Conservation (phyloP, 2,329 filamentous ascomycete species). For the Ceratocystis cacaofunesta region DNA sequence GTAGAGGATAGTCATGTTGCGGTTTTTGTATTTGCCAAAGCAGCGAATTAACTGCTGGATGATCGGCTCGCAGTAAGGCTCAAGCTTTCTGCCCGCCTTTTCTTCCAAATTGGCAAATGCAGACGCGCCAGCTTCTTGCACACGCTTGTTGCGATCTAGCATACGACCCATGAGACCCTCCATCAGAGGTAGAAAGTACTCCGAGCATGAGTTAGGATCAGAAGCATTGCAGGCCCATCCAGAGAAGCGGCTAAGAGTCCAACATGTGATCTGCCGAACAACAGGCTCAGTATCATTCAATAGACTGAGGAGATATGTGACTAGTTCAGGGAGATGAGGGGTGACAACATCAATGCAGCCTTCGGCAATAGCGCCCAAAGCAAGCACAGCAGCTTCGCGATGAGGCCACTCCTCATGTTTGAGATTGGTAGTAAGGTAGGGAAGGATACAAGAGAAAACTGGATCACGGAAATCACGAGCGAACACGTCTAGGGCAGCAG, state of each 20-base stretch:
- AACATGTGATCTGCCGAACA: slow-evolving; percentile 92
- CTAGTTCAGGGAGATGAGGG: slow-evolving; percentile 77
- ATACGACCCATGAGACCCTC: slow-evolving; percentile 87
- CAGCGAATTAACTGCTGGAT: slow-evolving; percentile 83
- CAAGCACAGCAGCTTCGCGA: slow-evolving; percentile 84
- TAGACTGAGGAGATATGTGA: slow-evolving; percentile 78
- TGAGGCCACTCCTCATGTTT: slow-evolving; percentile 81
- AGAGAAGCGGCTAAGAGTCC: slow-evolving; percentile 89
- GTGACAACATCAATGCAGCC: slow-evolving; percentile 83
- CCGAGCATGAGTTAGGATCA: slow-evolving; percentile 49
- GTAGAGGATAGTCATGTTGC: slow-evolving; percentile 97
- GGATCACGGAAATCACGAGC: slow-evolving; percentile 75
- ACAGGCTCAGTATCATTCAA: slow-evolving; percentile 76
- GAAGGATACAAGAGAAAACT: slow-evolving; percentile 83
- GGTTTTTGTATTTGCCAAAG: slow-evolving; percentile 92
- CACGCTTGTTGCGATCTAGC: slow-evolving; percentile 94
- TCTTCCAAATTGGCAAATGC: slow-evolving; percentile 94
- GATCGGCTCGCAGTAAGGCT: slow-evolving; percentile 79
- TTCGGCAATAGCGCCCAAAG: slow-evolving; percentile 85
- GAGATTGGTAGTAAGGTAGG: slow-evolving; percentile 81
- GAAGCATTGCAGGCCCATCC: slow-evolving; percentile 72
- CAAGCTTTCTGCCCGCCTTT: slow-evolving; percentile 66
- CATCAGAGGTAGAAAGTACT: slow-evolving; percentile 92
- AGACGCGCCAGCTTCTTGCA: slow-evolving; percentile 89
- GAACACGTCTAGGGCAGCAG: slow-evolving; percentile 85